Base-by-base conservation (phyloP, 805 yeast genomes). In the Candida multigemmis region DNA sequence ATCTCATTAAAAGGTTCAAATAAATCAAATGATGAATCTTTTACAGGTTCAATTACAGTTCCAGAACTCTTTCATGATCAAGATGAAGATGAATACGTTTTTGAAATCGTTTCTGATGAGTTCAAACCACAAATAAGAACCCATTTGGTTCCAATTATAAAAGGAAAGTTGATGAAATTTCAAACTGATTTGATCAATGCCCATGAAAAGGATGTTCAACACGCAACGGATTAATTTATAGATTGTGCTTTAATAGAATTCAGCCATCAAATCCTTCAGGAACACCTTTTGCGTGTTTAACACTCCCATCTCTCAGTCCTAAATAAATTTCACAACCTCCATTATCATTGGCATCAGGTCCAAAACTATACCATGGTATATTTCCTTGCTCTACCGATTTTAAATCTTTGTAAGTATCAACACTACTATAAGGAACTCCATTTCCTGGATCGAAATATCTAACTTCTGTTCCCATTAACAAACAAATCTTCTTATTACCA, bases 391-490 rank as follows among this genome's bases (percentile, higher is more conserved):
- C 66, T 12, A 71, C 63, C 11, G 52, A 44, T 36, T 65, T 63
- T 33, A 83, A 61, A 15, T 79, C 63, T 39, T 71, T 75, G 48
- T 77, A 85, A n/a, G 89, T 77, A 24, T 80, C 87, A 34, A 85
- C 81, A 36, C 77, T 78, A 26, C 77, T 68, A 53, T 91, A 91
- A 2, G 95, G 93, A 27, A 91, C 71, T 19, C 94, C 94, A 16
- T 80, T 75, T 19, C 72, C 66, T 0, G 97, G 97, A 58, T 89
- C 97, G 37, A 80, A 76, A 51, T 84, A 89, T 43, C 74, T 69
- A 11, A 91, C 94, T 24, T 75, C 77, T 26, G 68, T 68, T 3
- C 94, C 94, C 3, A 85, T 75, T 23, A 87, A 74, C 14, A 77
- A 59, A 64, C 95, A 80, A 41, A 65, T 53, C 52, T 74, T 69